Percentiles rank a stretch among this genome's conserved stretches.
Conservation (phyloP, 257 asterid species). For the Jacaranda mimosifolia region DNA sequence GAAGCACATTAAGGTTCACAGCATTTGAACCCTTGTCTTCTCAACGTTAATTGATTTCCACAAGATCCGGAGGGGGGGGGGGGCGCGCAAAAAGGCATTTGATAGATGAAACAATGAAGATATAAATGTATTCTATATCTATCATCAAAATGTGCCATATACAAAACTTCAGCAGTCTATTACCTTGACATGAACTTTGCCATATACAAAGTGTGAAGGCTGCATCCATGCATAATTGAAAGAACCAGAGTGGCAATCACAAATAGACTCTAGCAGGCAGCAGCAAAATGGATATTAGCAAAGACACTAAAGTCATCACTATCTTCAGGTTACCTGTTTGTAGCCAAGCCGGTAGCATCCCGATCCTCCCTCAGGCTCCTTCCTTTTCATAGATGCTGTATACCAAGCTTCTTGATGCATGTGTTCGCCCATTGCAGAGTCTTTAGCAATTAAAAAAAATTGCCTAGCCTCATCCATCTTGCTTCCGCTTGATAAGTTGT, state of each 20-base stretch:
- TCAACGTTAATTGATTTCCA: not conserved
- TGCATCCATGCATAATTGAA: no score
- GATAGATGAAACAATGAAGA: not conserved
- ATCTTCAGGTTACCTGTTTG: conserved; percentile 47
- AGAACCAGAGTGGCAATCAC: not conserved
- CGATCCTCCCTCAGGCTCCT: conserved; percentile 65
- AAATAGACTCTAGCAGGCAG: conserved; percentile 25
- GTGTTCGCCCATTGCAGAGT: conserved; percentile 38
- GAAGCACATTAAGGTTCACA: not conserved
- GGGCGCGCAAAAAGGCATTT: not conserved
- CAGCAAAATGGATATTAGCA: conserved; percentile 38
- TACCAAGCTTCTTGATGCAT: conserved; percentile 46
- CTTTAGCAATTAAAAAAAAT: conserved; percentile 42
- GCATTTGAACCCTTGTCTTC: conserved; percentile 16
- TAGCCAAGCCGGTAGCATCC: conserved; percentile 49
- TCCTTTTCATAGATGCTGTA: conserved; percentile 53
- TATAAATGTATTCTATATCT: conserved; percentile 30
- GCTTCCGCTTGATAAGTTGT: conserved; percentile 35
- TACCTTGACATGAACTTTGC: conserved; percentile 21
- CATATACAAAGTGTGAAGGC: not conserved
- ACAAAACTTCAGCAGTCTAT: conserved; percentile 33
- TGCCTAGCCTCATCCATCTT: conserved; percentile 41
- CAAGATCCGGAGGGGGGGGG: not conserved
- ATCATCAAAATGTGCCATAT: conserved; percentile 22
- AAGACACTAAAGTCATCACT: conserved; percentile 24